Conservation (phyloP, 805 yeast species). For the Wickerhamiella azyma region DNA sequence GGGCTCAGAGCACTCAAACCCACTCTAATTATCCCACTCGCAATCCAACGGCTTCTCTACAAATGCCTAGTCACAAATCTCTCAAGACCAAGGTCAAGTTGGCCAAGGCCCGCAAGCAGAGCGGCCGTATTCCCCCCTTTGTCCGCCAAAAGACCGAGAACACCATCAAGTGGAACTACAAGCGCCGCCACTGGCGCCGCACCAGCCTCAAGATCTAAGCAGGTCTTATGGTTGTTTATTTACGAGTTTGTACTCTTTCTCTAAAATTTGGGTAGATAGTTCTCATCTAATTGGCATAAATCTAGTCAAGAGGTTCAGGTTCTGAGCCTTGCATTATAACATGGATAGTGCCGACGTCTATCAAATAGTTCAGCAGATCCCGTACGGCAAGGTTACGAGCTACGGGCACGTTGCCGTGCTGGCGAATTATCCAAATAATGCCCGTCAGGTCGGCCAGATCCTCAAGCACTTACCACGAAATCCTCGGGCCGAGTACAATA, state of each 20-base stretch:
- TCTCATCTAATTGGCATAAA: neutral
- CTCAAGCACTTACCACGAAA: constrained; percentile 37
- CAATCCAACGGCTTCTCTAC: neutral
- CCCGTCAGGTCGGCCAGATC: constrained; percentile 65
- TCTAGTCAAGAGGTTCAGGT: too few species aligned
- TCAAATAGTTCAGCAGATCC: constrained; percentile 38
- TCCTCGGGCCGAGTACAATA: constrained; percentile 20
- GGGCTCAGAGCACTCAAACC: neutral
- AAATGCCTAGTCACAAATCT: constrained; percentile 54
- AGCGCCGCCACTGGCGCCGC: constrained; percentile 99
- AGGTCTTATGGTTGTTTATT: constrained; percentile 6
- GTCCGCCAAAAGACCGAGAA: constrained; percentile 95
- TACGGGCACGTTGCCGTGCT: constrained; percentile 65
- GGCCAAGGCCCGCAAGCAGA: constrained; percentile 97
- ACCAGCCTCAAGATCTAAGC: constrained; percentile 92
- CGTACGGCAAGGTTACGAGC: constrained; percentile 51
- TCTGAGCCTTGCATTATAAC: neutral
- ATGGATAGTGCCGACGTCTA: constrained; percentile 32
- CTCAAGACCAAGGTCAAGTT: constrained; percentile 96
- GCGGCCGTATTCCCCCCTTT: constrained; percentile 99
- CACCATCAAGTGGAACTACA: constrained; percentile 84
- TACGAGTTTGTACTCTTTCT: neutral
- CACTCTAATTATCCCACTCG: constrained; percentile 4
- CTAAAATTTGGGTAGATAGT: constrained; percentile 6
- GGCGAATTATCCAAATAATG: constrained; percentile 46